Evolutionary conservation across 78 protist species (phyloP).

Genomic region (Ministeria vibrans): DNA sequence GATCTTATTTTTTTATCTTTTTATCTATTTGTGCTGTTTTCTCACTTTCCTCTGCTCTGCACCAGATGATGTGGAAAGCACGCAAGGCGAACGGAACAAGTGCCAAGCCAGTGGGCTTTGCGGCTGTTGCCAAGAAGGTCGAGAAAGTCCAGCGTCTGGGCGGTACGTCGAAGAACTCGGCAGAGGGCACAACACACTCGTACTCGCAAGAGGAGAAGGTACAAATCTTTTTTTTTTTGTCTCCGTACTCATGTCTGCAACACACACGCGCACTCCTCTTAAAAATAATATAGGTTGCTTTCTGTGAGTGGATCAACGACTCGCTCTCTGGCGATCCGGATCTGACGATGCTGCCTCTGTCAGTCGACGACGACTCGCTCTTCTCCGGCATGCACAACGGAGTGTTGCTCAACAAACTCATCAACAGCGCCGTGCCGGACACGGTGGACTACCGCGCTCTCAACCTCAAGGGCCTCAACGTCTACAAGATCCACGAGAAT

Average conservation of each 20-base stretch:
- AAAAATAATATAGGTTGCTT: constrained; percentile 48
- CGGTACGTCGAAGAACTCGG: constrained; percentile 17
- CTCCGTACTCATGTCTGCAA: neutral
- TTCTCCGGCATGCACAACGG: constrained; percentile 40
- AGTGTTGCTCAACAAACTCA: constrained; percentile 64
- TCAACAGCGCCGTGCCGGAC: constrained; percentile 78
- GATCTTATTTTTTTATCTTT: neutral
- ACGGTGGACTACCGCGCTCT: constrained; percentile 90
- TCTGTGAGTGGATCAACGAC: constrained; percentile 71
- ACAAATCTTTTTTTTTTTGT: neutral
- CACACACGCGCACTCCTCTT: no score
- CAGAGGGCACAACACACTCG: constrained; percentile 56
- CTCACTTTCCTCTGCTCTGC: no score
- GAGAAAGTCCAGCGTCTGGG: constrained; percentile 4
- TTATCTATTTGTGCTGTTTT: no score
- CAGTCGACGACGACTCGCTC: constrained; percentile 10
- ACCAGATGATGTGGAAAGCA: no score
- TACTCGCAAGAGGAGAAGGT: constrained; percentile 64
- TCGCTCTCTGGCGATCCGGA: constrained; percentile 56
- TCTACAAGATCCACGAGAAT: constrained; percentile 29
- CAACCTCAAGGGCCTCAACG: constrained; percentile 59
- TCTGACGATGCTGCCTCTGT: constrained; percentile 27
- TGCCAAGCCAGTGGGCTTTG: neutral
- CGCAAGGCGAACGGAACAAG: neutral
- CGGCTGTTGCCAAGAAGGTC: constrained; percentile 15